Conservation (phyloP, 805 yeast genomes). For the Kluyveromyces wickerhamii region DNA sequence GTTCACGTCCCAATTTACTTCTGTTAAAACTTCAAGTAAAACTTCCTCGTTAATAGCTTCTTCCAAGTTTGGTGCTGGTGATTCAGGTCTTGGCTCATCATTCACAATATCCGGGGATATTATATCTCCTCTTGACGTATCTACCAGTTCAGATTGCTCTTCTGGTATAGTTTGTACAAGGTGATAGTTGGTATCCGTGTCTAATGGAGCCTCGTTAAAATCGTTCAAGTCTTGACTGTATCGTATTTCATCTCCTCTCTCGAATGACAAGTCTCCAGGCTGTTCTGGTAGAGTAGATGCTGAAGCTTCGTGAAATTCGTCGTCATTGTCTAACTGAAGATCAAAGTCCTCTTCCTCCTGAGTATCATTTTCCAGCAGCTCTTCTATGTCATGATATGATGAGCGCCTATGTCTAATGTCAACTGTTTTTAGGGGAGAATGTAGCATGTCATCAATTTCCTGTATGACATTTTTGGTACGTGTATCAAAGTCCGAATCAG, state of each 20-base stretch:
- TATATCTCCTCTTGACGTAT: constrained; percentile 1
- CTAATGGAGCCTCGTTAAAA: constrained; percentile 4
- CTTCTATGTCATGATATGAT: constrained; percentile 3
- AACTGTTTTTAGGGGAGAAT: constrained; percentile 1
- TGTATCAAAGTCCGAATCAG: constrained; percentile 13
- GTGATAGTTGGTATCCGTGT: constrained; percentile 17
- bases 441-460: constrained; percentile 2
- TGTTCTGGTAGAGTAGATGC: neutral
- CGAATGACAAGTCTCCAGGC: constrained; percentile 30
- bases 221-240: constrained; percentile 15
- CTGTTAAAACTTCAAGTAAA: constrained; percentile 55
- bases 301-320: neutral
- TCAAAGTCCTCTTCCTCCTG: constrained; percentile 5
- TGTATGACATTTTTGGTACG: constrained; percentile 4
- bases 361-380: constrained; percentile 1
- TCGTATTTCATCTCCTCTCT: constrained; percentile 27
- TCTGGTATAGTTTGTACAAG: constrained; percentile 29
- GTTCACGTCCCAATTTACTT: constrained; percentile 63
- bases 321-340: constrained; percentile 3
- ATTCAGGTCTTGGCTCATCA: constrained; percentile 1
- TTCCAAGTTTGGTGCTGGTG: constrained; percentile 15
- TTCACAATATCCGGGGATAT: neutral
- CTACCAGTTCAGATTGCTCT: constrained; percentile 13
- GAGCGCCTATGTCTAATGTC: constrained; percentile 2
- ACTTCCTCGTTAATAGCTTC: constrained; percentile 34